Conservation (phyloP, 2,329 filamentous ascomycete genomes). For the Lachnellula cervina region DNA sequence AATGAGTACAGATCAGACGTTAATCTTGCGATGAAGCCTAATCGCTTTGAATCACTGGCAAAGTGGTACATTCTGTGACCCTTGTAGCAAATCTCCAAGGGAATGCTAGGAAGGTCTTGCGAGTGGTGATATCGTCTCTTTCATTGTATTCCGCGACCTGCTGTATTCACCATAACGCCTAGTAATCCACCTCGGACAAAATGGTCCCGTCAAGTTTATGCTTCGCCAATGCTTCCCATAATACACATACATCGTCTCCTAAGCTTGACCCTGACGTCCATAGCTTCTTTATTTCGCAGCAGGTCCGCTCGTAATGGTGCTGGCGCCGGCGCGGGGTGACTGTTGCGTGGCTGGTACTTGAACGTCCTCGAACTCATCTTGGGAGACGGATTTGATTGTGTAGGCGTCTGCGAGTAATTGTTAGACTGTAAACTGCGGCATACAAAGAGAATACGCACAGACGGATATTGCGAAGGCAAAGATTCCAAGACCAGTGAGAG, state of each 20-base stretch:
- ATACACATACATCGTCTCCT: neutral
- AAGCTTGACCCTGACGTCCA: neutral
- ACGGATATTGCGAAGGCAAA: constrained; percentile 73
- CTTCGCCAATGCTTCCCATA: constrained; percentile 1
- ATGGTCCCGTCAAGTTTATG: neutral
- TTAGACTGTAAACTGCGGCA: neutral
- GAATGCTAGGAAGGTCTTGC: too few relatives aligned
- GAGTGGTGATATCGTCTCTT: neutral
- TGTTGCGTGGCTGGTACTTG: constrained; percentile 58
- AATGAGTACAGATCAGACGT: neutral
- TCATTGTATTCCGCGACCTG: neutral
- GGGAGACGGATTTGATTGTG: constrained; percentile 79
- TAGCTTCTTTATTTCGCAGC: constrained; percentile 7
- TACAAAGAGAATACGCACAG: constrained; percentile 51
- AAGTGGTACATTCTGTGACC: too few relatives aligned
- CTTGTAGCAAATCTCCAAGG: too few relatives aligned
- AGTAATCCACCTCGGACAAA: neutral
- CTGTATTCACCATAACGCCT: neutral
- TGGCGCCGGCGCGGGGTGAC: constrained; percentile 20
- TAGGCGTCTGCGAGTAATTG: constrained; percentile 50
- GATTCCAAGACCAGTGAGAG: constrained; percentile 71
- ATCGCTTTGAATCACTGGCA: too few relatives aligned
- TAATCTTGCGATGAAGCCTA: neutral
- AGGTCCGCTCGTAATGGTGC: constrained; percentile 20
- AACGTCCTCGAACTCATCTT: constrained; percentile 96